These are phyloP conservation scores for Lactarius akahatsu DNA, from an alignment of 768 basidiomycete genomes.

Conservation along the genomic window DNA sequence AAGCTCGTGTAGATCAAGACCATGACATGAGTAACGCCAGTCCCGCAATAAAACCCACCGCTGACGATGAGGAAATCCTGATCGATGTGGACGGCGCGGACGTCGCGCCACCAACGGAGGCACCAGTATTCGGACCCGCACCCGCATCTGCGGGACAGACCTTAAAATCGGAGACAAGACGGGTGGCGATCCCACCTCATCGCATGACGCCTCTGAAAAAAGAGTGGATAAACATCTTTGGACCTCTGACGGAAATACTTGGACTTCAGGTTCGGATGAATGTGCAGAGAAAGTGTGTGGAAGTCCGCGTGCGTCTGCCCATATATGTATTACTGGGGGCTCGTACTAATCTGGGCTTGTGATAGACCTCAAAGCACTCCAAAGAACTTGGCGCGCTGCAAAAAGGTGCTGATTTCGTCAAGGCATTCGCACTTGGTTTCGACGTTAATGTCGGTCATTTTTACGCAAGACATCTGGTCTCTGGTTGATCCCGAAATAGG, in stretches of 20 bases:
- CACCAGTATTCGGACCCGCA: constrained; percentile 70
- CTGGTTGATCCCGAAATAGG: constrained; percentile 47
- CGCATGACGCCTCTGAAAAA: constrained; percentile 96
- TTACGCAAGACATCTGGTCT: background rate
- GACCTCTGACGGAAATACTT: constrained; percentile 91
- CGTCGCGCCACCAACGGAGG: constrained; percentile 46
- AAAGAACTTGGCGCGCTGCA: constrained; percentile 92
- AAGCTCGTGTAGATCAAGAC: constrained; percentile 26
- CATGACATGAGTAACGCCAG: constrained; percentile 3
- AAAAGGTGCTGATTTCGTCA: constrained; percentile 96
- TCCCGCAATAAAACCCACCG: constrained; percentile 30
- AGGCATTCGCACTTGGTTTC: constrained; percentile 92
- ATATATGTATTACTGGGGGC: background rate
- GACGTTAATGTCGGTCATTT: constrained; percentile 77
- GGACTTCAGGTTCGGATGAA: constrained; percentile 98
- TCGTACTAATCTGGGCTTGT: background rate
- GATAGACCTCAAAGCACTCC: constrained; percentile 92
- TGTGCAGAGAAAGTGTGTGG: constrained; percentile 81
- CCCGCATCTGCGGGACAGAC: constrained; percentile 50
- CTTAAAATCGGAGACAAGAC: constrained; percentile 80
- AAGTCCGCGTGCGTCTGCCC: constrained; percentile 74
- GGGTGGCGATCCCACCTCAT: constrained; percentile 92
- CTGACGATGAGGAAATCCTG: constrained; percentile 67
- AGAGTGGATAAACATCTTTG: constrained; percentile 95
- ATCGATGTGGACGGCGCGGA: constrained; percentile 53